Base-by-base conservation (phyloP, 768 basidiomycete genomes). In the Pulveroboletus ravenelii region DNA sequence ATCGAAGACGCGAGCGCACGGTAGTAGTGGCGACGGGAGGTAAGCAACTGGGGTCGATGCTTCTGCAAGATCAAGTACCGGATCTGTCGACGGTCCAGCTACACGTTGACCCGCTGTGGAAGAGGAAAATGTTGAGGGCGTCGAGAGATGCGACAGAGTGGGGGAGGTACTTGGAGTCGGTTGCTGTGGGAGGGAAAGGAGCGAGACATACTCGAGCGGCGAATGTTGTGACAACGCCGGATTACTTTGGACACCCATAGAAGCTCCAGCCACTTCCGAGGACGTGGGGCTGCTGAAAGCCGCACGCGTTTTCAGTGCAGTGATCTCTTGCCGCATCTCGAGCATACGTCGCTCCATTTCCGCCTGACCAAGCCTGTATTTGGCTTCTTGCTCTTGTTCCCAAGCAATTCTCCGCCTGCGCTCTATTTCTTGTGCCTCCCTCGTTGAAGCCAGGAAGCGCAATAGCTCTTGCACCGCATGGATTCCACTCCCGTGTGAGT, bases 321-420 rank as follows among this genome's bases (percentile, higher is more conserved):
- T 59, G 48, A 84, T 70, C 59, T 84, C 78, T 55, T 76, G 73
- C 23, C 74, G 78, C 74, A 84, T 74, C 51, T 76, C 77, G 3
- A 72, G 55, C 55, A 87, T 71, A 42, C 75, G 74, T 18, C 73
- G 69, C 58, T 86, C 81, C 71, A 79, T 77, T 60, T 84, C 80
- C 25, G 76, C 78, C 51, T 85, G 78, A 41, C 73, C 66, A 55
- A 80, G 77, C 13, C 66, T 57, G 45, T 73, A 75, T 58, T 75
- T 84, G 10, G 75, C 75, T 68, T 87, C 87, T 53, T 85, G 82
- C 50, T 84, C 81, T 55, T 77, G 72, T 58, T 89, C 87, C 86
- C 87, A 89, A 34, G 72, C 77, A 8, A 75, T 48, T 42, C 85
- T 72, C 17, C 87, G 75, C 55, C 72, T 78, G 35, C 72, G 70